Conservation (phyloP, 306 rosid species). For the Astragalus membranaceus region DNA sequence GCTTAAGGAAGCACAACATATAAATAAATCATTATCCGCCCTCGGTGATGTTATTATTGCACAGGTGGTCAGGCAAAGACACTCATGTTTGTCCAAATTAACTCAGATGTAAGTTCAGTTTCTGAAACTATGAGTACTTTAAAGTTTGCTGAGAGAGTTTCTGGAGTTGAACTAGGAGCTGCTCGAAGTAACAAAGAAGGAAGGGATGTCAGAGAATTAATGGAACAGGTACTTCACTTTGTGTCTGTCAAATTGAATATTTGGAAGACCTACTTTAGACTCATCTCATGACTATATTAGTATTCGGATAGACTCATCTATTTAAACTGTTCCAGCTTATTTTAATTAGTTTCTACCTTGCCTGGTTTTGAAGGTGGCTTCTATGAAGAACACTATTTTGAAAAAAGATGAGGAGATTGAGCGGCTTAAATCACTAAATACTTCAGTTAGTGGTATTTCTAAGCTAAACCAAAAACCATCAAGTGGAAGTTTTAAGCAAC, state of each 20-base stretch:
- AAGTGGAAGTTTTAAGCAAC: slow-evolving; percentile 18
- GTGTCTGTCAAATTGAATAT: neutral
- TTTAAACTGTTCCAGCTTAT: too few relatives aligned
- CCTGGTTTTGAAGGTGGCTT: slow-evolving; percentile 49
- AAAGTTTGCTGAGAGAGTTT: slow-evolving; percentile 93
- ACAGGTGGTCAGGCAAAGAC: slow-evolving; percentile 96
- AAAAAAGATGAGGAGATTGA: slow-evolving; percentile 84
- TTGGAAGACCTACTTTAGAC: neutral
- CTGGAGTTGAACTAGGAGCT: slow-evolving; percentile 88
- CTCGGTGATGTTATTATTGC: slow-evolving; percentile 81
- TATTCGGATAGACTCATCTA: too few relatives aligned
- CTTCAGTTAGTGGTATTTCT: slow-evolving; percentile 24
- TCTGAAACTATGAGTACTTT: slow-evolving; percentile 76
- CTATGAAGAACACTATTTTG: slow-evolving; percentile 46
- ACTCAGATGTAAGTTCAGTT: slow-evolving; percentile 65
- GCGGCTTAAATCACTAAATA: slow-evolving; percentile 41
- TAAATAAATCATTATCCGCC: slow-evolving; percentile 85
- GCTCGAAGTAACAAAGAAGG: slow-evolving; percentile 77
- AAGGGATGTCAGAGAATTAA: slow-evolving; percentile 63
- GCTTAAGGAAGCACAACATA: slow-evolving; percentile 89
- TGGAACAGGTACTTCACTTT: slow-evolving; percentile 59
- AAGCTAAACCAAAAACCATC: slow-evolving; percentile 23
- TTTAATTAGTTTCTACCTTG: neutral
- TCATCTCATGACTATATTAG: too few relatives aligned
- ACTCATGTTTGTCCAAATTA: slow-evolving; percentile 87